Base-by-base conservation (phyloP, 2,329 filamentous ascomycete species). In the Dryadomyces sulphureus region DNA sequence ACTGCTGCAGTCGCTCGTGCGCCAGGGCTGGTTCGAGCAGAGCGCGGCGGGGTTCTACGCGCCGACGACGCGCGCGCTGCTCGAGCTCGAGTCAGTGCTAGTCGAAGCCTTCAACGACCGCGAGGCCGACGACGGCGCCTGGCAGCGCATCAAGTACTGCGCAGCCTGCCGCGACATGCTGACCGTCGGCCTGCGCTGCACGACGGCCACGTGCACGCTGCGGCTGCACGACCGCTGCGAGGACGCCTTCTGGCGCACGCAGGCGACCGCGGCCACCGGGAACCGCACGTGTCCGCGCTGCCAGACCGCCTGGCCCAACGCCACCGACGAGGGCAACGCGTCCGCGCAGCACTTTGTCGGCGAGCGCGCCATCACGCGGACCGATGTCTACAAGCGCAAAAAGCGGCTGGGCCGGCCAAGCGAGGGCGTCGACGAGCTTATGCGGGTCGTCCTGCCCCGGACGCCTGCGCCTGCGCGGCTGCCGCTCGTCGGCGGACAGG, bases 101-200 rank as follows among this genome's bases (percentile, higher is more conserved):
- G 65, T 86, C n/a, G 84, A 85, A 45, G 86, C 82, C 24, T 98
- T 94, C 62, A 96, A 98, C 58, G 84, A 93, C 46, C 43, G 17
- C 41, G 39, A 11, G n/a, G 22, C 8, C 17, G 36, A 30, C 20
- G 63, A 11, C 4, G 21, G 20, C 20, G 20, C 77, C 30, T 78
- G 74, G 69, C 74, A 86, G 58, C 77, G 79, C 51, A 84, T 98
- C 59, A 94, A 92, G 64, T 77, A 80, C 51, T 98, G 92, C 60
- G 76, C 83, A 57, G 88, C 85, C 0, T 98, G 92, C 62, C 84
- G 79, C 60, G 88, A 94, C 53, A 82, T 96, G 50, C 77, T 96
- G 36, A 98, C 90, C 1, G 67, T 83, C 52, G 88, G 89, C 1
- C 75, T 88, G 68, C 74, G 89, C 46, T 94, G 89, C 62, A 61